A percentile compares a stretch with the other conserved stretches of the same genome.
Evolutionary conservation across 306 rosid genomes (phyloP).

Genomic region (Oxytropis ochrocephala): DNA sequence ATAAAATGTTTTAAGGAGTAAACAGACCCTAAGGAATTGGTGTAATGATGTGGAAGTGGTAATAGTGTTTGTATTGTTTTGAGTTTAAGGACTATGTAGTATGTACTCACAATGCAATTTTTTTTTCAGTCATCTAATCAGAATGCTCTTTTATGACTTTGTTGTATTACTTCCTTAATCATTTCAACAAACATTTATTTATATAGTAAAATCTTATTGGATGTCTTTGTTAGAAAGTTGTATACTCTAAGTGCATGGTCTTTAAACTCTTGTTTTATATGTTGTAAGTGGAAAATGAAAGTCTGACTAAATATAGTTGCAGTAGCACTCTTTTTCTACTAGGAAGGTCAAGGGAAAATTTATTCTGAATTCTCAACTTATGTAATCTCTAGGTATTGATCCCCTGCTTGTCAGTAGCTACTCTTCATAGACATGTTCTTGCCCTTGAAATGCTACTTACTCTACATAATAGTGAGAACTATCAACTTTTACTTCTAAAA

Average conservation of each 20-base stretch:
- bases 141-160: too few species aligned
- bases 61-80: background rate
- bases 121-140: too few species aligned
- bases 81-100: too few species aligned
- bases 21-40: background rate
- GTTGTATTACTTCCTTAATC: too few species aligned
- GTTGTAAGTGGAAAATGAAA: slow-evolving; percentile 4
- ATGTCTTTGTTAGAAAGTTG: too few species aligned
- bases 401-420: slow-evolving; percentile 3
- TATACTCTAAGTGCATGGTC: too few species aligned
- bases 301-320: background rate
- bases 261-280: background rate
- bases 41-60: background rate
- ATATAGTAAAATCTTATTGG: too few species aligned
- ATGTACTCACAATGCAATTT: too few species aligned
- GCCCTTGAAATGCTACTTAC: background rate
- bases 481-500: background rate
- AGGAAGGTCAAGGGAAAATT: background rate
- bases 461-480: slow-evolving; percentile 4
- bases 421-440: background rate
- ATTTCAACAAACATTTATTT: too few species aligned
- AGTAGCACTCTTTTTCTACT: background rate
- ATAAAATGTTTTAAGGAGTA: too few species aligned
- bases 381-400: background rate
- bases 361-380: background rate